Evolutionary conservation across 352 stramenopile species (phyloP).

Genomic region (Globisporangium cederbergense): DNA sequence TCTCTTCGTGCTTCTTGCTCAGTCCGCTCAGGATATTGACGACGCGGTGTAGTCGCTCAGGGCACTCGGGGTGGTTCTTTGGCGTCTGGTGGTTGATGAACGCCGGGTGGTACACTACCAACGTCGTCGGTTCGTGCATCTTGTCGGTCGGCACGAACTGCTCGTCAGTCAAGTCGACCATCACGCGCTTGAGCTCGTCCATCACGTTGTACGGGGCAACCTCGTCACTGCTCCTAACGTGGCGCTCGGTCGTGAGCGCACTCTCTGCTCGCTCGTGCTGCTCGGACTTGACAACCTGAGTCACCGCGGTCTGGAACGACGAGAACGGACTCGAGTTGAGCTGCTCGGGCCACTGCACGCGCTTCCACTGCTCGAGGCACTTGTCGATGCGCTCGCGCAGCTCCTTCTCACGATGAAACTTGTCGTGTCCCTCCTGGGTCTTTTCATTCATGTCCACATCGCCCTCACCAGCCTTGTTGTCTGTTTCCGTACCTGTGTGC

Average conservation of each 20-base stretch:
- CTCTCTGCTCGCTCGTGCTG: neutral
- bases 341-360: slow-evolving; percentile 57
- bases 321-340: slow-evolving; percentile 48
- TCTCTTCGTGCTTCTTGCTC: slow-evolving; percentile 60
- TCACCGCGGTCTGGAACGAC: slow-evolving; percentile 18
- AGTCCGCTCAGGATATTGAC: slow-evolving; percentile 63
- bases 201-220: slow-evolving; percentile 34
- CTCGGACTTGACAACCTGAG: slow-evolving; percentile 31
- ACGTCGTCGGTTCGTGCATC: slow-evolving; percentile 42
- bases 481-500: slow-evolving; percentile 4
- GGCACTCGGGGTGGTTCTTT: slow-evolving; percentile 79
- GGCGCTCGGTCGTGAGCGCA: slow-evolving; percentile 10
- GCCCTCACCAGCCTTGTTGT: slow-evolving; percentile 13
- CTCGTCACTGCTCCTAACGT: slow-evolving; percentile 3
- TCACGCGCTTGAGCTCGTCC: slow-evolving; percentile 73
- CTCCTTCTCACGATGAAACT: slow-evolving; percentile 47
- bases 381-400: slow-evolving; percentile 43
- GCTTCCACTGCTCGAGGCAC: slow-evolving; percentile 62
- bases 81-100: slow-evolving; percentile 85
- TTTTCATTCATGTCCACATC: slow-evolving; percentile 28
- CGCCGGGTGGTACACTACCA: slow-evolving; percentile 79
- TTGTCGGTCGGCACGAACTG: slow-evolving; percentile 24
- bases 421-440: slow-evolving; percentile 22
- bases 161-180: slow-evolving; percentile 75
- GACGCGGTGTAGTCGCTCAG: slow-evolving; percentile 74